Evolutionary conservation across 176 grass and related monocot species (phyloP), one percentile per base, ranked within the genome.

Genomic region (Dendrocalamus sinicus): DNA sequence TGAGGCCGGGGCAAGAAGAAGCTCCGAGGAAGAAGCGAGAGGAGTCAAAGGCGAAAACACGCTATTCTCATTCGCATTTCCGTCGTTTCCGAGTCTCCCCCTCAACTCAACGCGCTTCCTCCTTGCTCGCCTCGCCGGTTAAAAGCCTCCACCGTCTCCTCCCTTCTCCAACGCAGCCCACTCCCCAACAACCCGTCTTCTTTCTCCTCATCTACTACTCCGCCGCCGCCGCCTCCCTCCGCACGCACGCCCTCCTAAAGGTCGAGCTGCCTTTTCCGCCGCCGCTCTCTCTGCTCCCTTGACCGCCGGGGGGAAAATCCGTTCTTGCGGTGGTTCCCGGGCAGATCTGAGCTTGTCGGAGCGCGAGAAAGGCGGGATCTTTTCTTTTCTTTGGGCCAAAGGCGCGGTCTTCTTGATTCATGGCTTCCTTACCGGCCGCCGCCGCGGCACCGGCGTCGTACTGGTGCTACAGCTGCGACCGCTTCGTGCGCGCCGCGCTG

Each of bases 381-480:
- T 64, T 50, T 53, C 4, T 37, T 67, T 30, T 4, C 13, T 85
- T 66, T 15, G 48, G 32, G 30, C 3, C 4, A 62, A 73, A 64
- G 69, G 1, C 30, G 48, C 17, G n/a, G 24, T 44, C 73, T 87
- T 81, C 13, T 32, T 30, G 6, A 50, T 7, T 71, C 61, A 85
- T 86, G 81, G 70, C 78, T 9, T 26, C 91, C 4, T 88, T 86
- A 0, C 79, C 88, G 13, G 68, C 83, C 1, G 67, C 61, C 2
- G 53, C 55, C 26, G 16, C 86, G 13, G 65, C 90, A 54, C 61
- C 89, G 26, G 81, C 81, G 41, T 87, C 89, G 17, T 99, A 99
- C 90, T 99, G 97, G 97, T 99, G 97, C 92, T 99, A 99, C 86
- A 83, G 85, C 75, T 99, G 97, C 79, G 94, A 90, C 75, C 90